A percentile compares a stretch with the other conserved stretches of the same genome.
phyloP scores from a whole-genome alignment of 805 yeast species.

The Metschnikowia santaceciliae region DNA sequence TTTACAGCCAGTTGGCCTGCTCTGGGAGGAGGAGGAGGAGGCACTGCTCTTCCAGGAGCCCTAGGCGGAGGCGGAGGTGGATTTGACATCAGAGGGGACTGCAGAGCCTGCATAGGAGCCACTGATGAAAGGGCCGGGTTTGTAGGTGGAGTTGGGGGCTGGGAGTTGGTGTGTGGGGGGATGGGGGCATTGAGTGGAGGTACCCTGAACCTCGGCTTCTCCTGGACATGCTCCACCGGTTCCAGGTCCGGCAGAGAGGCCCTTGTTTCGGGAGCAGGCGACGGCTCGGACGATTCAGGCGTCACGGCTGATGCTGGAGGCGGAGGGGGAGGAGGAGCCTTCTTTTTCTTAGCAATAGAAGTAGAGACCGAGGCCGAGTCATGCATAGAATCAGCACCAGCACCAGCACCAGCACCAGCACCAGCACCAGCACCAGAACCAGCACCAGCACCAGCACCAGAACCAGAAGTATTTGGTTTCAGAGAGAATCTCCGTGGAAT shows the following conservation, averaged over 20 bases:
- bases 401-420: not conserved
- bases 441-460: not conserved
- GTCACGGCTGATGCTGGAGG: not conserved
- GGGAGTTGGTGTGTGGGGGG: constrained; percentile 1
- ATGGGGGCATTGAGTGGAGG: constrained; percentile 11
- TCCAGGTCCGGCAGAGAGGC: not conserved
- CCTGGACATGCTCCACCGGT: not conserved
- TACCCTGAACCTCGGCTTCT: constrained; percentile 8
- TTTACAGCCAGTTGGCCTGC: not conserved
- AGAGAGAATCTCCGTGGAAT: constrained; percentile 48
- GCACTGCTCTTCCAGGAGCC: constrained; percentile 1
- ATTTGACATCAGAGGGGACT: not conserved
- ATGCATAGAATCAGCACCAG: not conserved
- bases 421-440: not conserved
- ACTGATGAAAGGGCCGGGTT: no score
- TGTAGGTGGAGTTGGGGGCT: not conserved
- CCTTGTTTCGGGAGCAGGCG: constrained; percentile 7
- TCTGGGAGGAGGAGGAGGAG: constrained; percentile 5
- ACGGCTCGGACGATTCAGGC: not conserved
- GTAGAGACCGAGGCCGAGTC: not conserved
- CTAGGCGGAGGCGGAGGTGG: constrained; percentile 1
- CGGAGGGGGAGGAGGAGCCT: constrained; percentile 1
- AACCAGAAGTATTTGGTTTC: no score
- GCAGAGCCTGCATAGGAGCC: no score
- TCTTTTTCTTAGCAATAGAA: not conserved